A percentile compares a stretch with the other conserved stretches of the same genome.
Evolutionary conservation across 2,329 filamentous ascomycete species (phyloP).

Genomic region (Claviceps sp.): DNA sequence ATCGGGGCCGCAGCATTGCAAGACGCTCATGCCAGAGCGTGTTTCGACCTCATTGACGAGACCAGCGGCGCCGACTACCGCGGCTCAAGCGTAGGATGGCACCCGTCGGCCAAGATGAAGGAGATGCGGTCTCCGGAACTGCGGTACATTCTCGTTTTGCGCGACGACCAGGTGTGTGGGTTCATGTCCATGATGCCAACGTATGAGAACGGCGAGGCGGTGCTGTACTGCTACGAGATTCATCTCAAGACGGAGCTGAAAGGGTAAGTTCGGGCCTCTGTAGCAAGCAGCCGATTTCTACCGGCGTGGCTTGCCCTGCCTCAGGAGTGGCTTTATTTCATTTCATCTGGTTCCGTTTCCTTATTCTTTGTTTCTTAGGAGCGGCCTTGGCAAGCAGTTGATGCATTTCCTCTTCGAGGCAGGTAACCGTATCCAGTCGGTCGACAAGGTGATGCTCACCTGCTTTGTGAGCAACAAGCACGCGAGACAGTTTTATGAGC

Average conservation of each 20-base stretch:
- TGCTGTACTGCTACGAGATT: constrained; percentile 70
- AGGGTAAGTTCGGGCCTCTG: constrained; percentile 26
- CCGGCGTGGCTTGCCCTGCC: too few species aligned
- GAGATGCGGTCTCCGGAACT: constrained; percentile 59
- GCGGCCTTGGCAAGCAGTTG: constrained; percentile 48
- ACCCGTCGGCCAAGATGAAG: constrained; percentile 40
- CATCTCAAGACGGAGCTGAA: constrained; percentile 47
- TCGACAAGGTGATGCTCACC: constrained; percentile 60
- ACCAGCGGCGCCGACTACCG: constrained; percentile 55
- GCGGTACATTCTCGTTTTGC: constrained; percentile 51
- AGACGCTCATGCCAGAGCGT: constrained; percentile 33
- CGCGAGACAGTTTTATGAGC: constrained; percentile 47
- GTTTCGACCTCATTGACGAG: constrained; percentile 43
- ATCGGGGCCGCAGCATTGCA: constrained; percentile 24
- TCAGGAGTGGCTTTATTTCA: too few species aligned
- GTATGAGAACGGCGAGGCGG: constrained; percentile 49
- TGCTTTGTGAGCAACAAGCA: constrained; percentile 50
- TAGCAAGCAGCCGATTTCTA: too few species aligned
- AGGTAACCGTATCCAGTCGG: constrained; percentile 37
- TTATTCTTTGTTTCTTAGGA: constrained; percentile 22
- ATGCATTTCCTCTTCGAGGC: constrained; percentile 42
- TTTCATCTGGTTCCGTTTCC: neutral
- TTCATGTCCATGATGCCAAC: constrained; percentile 63
- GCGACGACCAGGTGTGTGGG: constrained; percentile 24
- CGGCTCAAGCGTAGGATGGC: constrained; percentile 49